A percentile compares a stretch with the other conserved stretches of the same genome.
Conservation (phyloP, 352 stramenopile genomes). For the Phytophthora colocasiae region DNA sequence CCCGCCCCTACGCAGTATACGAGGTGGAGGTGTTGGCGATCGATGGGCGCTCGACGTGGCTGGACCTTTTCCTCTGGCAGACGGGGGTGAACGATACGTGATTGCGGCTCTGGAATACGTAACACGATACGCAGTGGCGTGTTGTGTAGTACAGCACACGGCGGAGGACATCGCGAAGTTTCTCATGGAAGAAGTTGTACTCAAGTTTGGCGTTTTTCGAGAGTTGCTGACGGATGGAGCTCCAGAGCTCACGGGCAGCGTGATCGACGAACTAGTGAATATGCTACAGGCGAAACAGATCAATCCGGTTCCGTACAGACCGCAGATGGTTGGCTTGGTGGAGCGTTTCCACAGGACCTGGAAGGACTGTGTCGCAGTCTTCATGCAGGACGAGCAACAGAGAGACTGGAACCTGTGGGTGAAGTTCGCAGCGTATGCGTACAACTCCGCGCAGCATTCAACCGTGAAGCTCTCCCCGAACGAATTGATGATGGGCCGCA, state of each 20-base stretch:
- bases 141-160: background rate
- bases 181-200: background rate
- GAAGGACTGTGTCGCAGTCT: too few species aligned
- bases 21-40: background rate
- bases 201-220: background rate
- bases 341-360: too few species aligned
- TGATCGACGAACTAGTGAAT: background rate
- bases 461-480: background rate
- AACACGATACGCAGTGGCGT: background rate
- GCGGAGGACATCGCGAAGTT: background rate
- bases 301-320: too few species aligned
- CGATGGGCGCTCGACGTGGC: background rate
- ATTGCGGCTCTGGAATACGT: background rate
- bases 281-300: too few species aligned
- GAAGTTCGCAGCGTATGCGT: too few species aligned
- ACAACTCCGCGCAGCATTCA: too few species aligned
- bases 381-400: too few species aligned
- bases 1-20: background rate
- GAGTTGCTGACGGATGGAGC: background rate
- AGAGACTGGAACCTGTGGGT: too few species aligned
- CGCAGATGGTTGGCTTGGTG: too few species aligned
- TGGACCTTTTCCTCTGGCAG: background rate
- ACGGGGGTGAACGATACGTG: background rate
- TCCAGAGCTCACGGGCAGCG: background rate
- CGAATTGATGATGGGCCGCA: background rate